Evolutionary conservation across 495 filamentous ascomycete species (phyloP), one percentile per base, ranked within the genome.

Genomic region (Coniosporium apollinis): DNA sequence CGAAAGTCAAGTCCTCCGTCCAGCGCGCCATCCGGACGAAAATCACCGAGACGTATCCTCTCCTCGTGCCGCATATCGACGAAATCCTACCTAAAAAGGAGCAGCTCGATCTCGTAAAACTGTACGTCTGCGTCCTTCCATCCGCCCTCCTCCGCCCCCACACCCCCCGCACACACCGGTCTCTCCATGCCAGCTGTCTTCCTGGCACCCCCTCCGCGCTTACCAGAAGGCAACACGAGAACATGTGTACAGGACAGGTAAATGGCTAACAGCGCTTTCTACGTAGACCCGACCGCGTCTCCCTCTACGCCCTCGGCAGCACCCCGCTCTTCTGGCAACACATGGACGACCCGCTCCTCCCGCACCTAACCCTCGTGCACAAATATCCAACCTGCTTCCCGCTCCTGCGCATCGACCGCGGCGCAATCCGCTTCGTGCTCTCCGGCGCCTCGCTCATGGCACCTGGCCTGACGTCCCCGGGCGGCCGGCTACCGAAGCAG

Each of bases 1-100:
- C 83, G 42, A 97, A 96, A 69, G 82, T 97, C 58, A 97, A 96
- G 61, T 93, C 87, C 47, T 94, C 86, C 13, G 82, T 80, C 28
- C 84, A 93, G 60, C 82, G 89, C 42, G 72, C 65, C 42, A 69
- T 97, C 40, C 79, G 89, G 47, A 66, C 76, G 38, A 81, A 80
- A 46, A 63, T 94, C 47, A 57, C 82, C 42, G 69, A 82, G 22
- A 77, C 83, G 29, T 94, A 86, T 60, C 89, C 89, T 1, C 66
- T 79, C 11, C 80, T 94, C 35, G 74, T 73, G 38, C 83, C 83
- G 0, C 67, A 81, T 57, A 93, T 94, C 59, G 89, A 97, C 51
- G 83, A 91, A 51, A 77, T 97, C 37, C 69, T 97, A 36, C 89
- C 89, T 9, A 94, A 94, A 63, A 96, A 96, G 52, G 70, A 74